phyloP scores from a whole-genome alignment of 805 yeast genomes.

The Ogataea dorogensis region DNA sequence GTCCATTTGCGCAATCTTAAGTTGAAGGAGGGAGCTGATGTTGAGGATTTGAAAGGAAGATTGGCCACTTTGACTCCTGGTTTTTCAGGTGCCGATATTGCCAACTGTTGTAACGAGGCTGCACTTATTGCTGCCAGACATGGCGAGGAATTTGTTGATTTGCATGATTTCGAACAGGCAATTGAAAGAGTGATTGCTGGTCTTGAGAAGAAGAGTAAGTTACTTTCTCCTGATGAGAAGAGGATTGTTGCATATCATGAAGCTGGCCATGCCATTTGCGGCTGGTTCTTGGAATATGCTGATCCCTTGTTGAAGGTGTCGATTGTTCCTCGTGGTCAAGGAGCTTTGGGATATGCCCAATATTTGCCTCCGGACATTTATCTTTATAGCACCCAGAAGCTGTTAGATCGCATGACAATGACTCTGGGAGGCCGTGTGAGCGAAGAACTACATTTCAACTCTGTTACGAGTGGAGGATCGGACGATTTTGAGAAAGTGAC shows the following conservation, averaged over 20 bases:
- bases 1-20: conserved; percentile 72
- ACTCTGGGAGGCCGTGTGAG: conserved; percentile 90
- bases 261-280: conserved; percentile 96
- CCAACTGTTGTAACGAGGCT: conserved; percentile 92
- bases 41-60: conserved; percentile 72
- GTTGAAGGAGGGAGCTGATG: conserved; percentile 42
- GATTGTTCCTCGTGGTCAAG: conserved; percentile 91
- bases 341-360: conserved; percentile 95
- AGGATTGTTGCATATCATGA: conserved; percentile 89
- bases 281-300: conserved; percentile 86
- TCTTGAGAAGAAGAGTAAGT: conserved; percentile 79
- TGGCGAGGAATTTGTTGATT: conserved; percentile 57
- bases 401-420: conserved; percentile 86
- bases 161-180: conserved; percentile 84
- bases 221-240: conserved; percentile 78
- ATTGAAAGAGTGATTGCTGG: conserved; percentile 95
- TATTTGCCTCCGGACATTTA: conserved; percentile 88
- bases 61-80: conserved; percentile 93
- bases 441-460: conserved; percentile 82
- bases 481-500: conserved; percentile 94
- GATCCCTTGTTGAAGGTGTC: conserved; percentile 93
- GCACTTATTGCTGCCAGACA: conserved; percentile 89
- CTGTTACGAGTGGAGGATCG: conserved; percentile 89
- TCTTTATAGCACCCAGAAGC: conserved; percentile 71
- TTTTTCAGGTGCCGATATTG: conserved; percentile 94